Evolutionary conservation across 352 stramenopile genomes (phyloP).

Genomic region (Phytophthora pseudosyringae): DNA sequence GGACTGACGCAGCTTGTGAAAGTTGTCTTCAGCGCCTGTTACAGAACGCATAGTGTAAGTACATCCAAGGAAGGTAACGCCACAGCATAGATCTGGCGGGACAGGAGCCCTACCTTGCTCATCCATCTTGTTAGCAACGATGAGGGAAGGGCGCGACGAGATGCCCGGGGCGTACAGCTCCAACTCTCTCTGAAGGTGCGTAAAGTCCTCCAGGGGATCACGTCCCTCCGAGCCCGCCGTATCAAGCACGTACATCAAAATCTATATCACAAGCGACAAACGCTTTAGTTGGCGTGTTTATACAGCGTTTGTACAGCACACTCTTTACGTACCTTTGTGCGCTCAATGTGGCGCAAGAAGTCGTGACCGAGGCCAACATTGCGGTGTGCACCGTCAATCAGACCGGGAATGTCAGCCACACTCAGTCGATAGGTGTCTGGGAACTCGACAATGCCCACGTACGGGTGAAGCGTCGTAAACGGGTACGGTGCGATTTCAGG

Average conservation of each 20-base stretch:
- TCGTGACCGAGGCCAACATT: constrained; percentile 98
- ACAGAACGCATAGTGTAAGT: background rate
- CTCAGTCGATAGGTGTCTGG: constrained; percentile 93
- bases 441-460: constrained; percentile 96
- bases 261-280: constrained; percentile 39
- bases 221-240: constrained; percentile 79
- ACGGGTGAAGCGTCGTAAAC: constrained; percentile 98
- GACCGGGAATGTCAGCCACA: constrained; percentile 89
- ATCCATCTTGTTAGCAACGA: constrained; percentile 93
- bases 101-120: constrained; percentile 47
- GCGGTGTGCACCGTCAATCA: constrained; percentile 92
- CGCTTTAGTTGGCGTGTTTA: background rate
- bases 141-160: constrained; percentile 82
- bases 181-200: constrained; percentile 83
- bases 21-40: constrained; percentile 74
- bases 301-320: background rate
- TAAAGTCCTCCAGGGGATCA: constrained; percentile 79
- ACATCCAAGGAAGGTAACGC: background rate
- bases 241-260: constrained; percentile 89
- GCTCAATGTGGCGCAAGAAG: constrained; percentile 99
- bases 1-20: constrained; percentile 71
- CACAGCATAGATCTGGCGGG: background rate
- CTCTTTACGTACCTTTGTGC: constrained; percentile 89
- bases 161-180: constrained; percentile 89
- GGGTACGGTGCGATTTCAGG: constrained; percentile 97